Base-by-base conservation (phyloP, 2,329 filamentous ascomycete species). In the Aspergillus floridensis region DNA sequence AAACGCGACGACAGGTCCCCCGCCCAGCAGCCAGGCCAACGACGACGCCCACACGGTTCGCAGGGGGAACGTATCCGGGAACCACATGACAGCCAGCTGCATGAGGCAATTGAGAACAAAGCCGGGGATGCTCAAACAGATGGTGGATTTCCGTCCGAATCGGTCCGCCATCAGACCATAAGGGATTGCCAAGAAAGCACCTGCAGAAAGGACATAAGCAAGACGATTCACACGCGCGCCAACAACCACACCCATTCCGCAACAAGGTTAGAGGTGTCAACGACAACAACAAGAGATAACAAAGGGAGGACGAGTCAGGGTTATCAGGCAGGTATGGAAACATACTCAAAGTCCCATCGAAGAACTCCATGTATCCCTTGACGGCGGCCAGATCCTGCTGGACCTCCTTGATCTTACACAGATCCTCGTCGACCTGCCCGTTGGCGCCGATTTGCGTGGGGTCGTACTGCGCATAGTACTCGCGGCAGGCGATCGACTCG, bases 151-250 rank as follows among this genome's bases (percentile, higher is more conserved):
- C 53, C 81, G 74, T 8, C 80, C 81, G 50, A 73, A 70, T 46
- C 74, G 76, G 63, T 83, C 81, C 12, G 80, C 79, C 63, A 83
- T 70, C 32, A 79, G 75, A 51, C 81, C 80, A 59, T 80, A 81
- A 0, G 81, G 80, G 48, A 82, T 74, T 2, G 80, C 79, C 55
- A 82, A 67, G 16, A 83, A 61, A 21, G 81, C 77, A 57, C 77
- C 77, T 64, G 70, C 10, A 53, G 16, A 32, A 50, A 44, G 29
- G 66, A 21, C 32, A 35, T 35, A 16, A 16, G 16, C 14, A 44
- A 44, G 38, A 44, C 4, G 38, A 44, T 19, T 8, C 2, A 19
- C 7, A 10, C 7, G 26, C 26, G 16, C 14, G 4, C 10, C 71
- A 67, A 22, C 66, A 26, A 26, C 59, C 7, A 60, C 64, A 31